Conservation (phyloP, 345 rosid genomes). For the Psidium friedrichsthalianum region DNA sequence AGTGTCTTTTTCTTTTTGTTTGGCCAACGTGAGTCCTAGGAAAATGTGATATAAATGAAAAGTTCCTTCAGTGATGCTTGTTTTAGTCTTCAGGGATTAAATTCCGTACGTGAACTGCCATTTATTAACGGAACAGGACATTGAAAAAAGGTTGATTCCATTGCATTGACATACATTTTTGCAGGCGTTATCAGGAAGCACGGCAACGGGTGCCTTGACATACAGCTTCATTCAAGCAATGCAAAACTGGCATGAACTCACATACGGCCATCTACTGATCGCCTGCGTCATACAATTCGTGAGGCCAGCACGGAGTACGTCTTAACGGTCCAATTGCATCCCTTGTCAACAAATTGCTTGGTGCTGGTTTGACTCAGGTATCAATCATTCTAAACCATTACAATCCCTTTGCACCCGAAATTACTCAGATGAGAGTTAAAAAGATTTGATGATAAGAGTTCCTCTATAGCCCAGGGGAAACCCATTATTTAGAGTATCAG, state of each 20-base stretch:
- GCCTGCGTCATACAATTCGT: constrained; percentile 36
- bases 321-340: constrained; percentile 25
- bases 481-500: not conserved
- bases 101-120: not conserved
- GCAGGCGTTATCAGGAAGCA: constrained; percentile 52
- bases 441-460: not conserved
- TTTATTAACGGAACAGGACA: not conserved
- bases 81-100: not conserved
- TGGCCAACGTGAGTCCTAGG: not conserved
- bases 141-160: not conserved
- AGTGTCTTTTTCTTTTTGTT: not conserved
- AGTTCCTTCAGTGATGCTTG: not conserved
- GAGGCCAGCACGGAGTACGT: constrained; percentile 29
- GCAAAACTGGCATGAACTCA: constrained; percentile 39
- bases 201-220: constrained; percentile 61
- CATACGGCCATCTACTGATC: constrained; percentile 50
- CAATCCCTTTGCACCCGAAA: not conserved
- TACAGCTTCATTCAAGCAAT: constrained; percentile 69
- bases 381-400: not conserved
- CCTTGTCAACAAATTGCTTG: constrained; percentile 5
- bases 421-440: not conserved
- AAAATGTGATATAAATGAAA: not conserved
- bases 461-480: not conserved
- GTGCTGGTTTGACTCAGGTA: constrained; percentile 22
- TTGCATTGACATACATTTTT: not conserved